phyloP scores from a whole-genome alignment of 768 basidiomycete species.

The Agaricus bisporus region DNA sequence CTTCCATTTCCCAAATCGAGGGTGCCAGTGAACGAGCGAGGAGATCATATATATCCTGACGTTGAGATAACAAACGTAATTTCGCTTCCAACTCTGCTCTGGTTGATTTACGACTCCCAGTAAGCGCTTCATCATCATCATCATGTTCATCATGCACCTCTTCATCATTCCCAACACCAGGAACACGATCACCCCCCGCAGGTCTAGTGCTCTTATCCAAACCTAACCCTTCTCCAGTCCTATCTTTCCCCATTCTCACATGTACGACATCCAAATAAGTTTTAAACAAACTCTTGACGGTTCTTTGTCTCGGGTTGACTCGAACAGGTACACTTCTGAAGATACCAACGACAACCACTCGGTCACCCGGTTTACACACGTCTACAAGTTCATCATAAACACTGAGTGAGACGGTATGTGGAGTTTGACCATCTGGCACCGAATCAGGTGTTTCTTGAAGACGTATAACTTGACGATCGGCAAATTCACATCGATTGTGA shows the following conservation, averaged over 20 bases:
- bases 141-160: slow-evolving; percentile 58
- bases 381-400: slow-evolving; percentile 99
- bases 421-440: slow-evolving; percentile 97
- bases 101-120: slow-evolving; percentile 36
- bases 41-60: slow-evolving; percentile 82
- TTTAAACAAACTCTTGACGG: slow-evolving; percentile 94
- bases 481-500: slow-evolving; percentile 96
- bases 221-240: slow-evolving; percentile 49
- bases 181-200: slow-evolving; percentile 59
- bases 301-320: slow-evolving; percentile 86
- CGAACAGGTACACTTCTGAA: slow-evolving; percentile 95
- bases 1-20: slow-evolving; percentile 97
- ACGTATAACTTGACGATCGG: slow-evolving; percentile 91
- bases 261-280: slow-evolving; percentile 97
- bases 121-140: slow-evolving; percentile 17
- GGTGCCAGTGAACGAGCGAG: slow-evolving; percentile 85
- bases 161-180: slow-evolving; percentile 64
- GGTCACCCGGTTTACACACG: slow-evolving; percentile 92
- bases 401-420: slow-evolving; percentile 93
- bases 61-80: slow-evolving; percentile 62
- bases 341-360: slow-evolving; percentile 86
- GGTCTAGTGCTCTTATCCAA: slow-evolving; percentile 77
- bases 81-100: slow-evolving; percentile 76
- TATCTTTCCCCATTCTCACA: slow-evolving; percentile 44
- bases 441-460: slow-evolving; percentile 97